These are phyloP conservation scores for Penicillium paxilli DNA, from an alignment of 495 filamentous ascomycete species.

Conservation along the genomic window DNA sequence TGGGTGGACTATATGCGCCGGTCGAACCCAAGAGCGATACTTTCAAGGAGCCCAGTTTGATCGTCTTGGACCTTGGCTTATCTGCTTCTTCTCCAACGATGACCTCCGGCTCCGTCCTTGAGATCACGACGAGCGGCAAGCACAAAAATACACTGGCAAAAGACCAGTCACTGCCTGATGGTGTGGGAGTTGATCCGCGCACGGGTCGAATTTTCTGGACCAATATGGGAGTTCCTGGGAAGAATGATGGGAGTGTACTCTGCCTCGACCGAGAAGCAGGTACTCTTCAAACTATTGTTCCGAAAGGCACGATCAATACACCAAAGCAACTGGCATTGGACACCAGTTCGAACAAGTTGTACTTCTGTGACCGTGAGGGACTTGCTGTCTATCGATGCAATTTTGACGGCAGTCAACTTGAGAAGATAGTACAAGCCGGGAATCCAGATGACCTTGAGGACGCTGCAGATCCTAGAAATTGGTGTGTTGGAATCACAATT, in stretches of 20 bases:
- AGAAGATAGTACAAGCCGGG: slow-evolving; percentile 40
- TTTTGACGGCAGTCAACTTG: slow-evolving; percentile 43
- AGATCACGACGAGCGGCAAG: slow-evolving; percentile 16
- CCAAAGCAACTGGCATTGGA: slow-evolving; percentile 53
- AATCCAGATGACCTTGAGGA: slow-evolving; percentile 22
- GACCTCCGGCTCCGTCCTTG: slow-evolving; percentile 23
- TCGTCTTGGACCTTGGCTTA: slow-evolving; percentile 31
- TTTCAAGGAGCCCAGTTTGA: slow-evolving; percentile 7
- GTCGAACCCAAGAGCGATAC: background rate
- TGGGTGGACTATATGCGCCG: slow-evolving; percentile 31
- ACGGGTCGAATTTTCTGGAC: slow-evolving; percentile 50
- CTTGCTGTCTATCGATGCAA: slow-evolving; percentile 44
- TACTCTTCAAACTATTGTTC: slow-evolving; percentile 33
- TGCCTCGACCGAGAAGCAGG: slow-evolving; percentile 41
- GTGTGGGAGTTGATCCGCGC: slow-evolving; percentile 35
- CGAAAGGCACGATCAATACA: slow-evolving; percentile 41
- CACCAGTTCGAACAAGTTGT: slow-evolving; percentile 32
- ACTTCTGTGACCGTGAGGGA: slow-evolving; percentile 57
- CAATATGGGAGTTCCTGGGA: slow-evolving; percentile 45
- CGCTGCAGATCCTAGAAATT: slow-evolving; percentile 24
- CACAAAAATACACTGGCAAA: slow-evolving; percentile 18
- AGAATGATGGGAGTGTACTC: slow-evolving; percentile 42
- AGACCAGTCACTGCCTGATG: slow-evolving; percentile 45
- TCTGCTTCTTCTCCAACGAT: slow-evolving; percentile 13
- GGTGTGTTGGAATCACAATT: slow-evolving; percentile 35